phyloP scores from a whole-genome alignment of 2,329 filamentous ascomycete species.

The Sporothrix schenckii region DNA sequence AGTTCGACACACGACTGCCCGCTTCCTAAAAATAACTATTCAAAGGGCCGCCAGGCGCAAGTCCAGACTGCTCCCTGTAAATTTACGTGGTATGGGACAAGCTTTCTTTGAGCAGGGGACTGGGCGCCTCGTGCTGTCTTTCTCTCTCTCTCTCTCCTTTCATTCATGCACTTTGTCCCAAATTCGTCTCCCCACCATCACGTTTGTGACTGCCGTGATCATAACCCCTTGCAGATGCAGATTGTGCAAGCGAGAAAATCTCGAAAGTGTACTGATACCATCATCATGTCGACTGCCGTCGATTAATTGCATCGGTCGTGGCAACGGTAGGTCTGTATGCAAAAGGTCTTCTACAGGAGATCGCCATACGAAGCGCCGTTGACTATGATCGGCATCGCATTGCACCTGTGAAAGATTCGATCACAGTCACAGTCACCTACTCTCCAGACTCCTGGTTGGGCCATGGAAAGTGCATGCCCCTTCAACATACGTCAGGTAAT shows the following conservation, averaged over 20 bases:
- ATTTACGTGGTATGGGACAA: not conserved
- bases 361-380: not conserved
- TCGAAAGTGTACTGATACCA: too few relatives aligned
- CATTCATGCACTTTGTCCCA: not conserved
- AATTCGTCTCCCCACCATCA: not conserved
- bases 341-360: too few relatives aligned
- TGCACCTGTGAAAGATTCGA: not conserved
- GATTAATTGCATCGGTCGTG: not conserved
- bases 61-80: not conserved
- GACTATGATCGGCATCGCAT: not conserved
- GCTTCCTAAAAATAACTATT: slow-evolving; percentile 17
- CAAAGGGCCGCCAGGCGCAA: not conserved
- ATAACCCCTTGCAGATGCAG: slow-evolving; percentile 25
- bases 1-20: not conserved
- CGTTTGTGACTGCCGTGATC: slow-evolving; percentile 11
- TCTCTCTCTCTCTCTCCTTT: not conserved
- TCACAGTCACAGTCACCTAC: slow-evolving; percentile 14
- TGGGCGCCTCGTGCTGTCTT: slow-evolving; percentile 2
- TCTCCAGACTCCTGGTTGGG: not conserved
- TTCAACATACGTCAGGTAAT: not conserved
- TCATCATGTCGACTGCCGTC: not conserved
- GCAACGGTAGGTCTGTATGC: not conserved
- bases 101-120: not conserved
- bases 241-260: not conserved
- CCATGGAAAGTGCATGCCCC: not conserved